Base-by-base conservation (phyloP, 192 early-diverging fungal species). In the Coemansia asiatica region DNA sequence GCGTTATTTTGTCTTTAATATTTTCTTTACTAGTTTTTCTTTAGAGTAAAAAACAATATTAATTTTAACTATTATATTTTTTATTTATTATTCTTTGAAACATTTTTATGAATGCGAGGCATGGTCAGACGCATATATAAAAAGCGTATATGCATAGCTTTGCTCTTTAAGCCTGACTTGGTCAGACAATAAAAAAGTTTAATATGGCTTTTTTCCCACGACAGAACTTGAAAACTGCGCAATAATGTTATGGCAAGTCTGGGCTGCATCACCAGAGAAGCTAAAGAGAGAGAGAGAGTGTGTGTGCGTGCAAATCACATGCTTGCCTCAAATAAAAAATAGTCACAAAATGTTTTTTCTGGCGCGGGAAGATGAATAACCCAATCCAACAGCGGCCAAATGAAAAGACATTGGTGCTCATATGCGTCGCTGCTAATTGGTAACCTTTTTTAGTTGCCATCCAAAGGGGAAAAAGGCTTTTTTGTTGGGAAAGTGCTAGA, bases 331-430 rank as follows among this genome's bases (percentile, higher is more conserved):
- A 53, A 12, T 6, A 53, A 53, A 22, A 22, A 53, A 53, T 23
- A 53, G 26, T 53, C 50, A 53, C 21, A 53, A 22, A 53, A 19
- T 50, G 8, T 53, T 53, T 53, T 53, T 53, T 53, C 23, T 53
- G 23, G 26, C 50, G 23, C 50, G 50, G 26, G 26, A 53, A 53
- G 50, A n/a, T 13, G 13, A 6, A 53, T 26, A 53, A 26, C 21
- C 50, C 50, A 53, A 27, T 22, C 50, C 50, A 53, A 27, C 50
- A 53, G 15, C 50, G 23, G 16, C 26, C 21, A 53, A 23, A 23
- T 15, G 6, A 22, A 53, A 53, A 53, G 50, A 13, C 31, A 3
- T 33, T 8, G 31, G 31, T 33, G 31, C 31, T 3, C 31, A 33
- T 33, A 18, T 18, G 40, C 40, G 9, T 44, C 40, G 2, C 3